Evolutionary conservation across 352 stramenopile genomes (phyloP).

Genomic region (Phytophthora sp.): DNA sequence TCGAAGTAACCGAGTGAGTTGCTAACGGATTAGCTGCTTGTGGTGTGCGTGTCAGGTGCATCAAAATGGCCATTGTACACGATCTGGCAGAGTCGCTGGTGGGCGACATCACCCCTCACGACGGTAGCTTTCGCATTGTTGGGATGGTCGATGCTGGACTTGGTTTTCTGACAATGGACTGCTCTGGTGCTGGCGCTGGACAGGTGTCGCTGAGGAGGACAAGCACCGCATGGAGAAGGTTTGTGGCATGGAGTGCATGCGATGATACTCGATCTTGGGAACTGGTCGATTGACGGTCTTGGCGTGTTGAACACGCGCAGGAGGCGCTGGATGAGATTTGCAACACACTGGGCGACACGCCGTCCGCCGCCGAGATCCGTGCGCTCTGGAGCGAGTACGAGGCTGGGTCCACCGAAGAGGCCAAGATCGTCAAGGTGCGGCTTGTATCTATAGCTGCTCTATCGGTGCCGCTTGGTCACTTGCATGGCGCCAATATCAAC

Average conservation of each 20-base stretch:
- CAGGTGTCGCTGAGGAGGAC: conserved; percentile 87
- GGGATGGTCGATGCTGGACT: not conserved
- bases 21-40: not conserved
- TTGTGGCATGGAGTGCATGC: not conserved
- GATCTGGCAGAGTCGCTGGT: conserved; percentile 94
- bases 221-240: conserved; percentile 92
- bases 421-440: conserved; percentile 87
- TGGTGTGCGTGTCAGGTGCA: conserved; percentile 52
- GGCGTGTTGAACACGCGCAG: conserved; percentile 15
- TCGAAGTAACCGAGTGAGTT: not conserved
- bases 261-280: not conserved
- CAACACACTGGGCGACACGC: conserved; percentile 54
- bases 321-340: conserved; percentile 80
- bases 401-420: conserved; percentile 76
- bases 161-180: not conserved
- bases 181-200: not conserved
- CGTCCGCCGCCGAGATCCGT: conserved; percentile 67
- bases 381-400: conserved; percentile 91
- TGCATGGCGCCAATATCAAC: not conserved
- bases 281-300: not conserved
- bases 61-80: conserved; percentile 94
- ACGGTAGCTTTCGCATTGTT: conserved; percentile 41
- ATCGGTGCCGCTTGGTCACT: conserved; percentile 2
- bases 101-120: conserved; percentile 93
- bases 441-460: not conserved